phyloP scores from a whole-genome alignment of 2,329 filamentous ascomycete species.

The Aspergillus ustus region DNA sequence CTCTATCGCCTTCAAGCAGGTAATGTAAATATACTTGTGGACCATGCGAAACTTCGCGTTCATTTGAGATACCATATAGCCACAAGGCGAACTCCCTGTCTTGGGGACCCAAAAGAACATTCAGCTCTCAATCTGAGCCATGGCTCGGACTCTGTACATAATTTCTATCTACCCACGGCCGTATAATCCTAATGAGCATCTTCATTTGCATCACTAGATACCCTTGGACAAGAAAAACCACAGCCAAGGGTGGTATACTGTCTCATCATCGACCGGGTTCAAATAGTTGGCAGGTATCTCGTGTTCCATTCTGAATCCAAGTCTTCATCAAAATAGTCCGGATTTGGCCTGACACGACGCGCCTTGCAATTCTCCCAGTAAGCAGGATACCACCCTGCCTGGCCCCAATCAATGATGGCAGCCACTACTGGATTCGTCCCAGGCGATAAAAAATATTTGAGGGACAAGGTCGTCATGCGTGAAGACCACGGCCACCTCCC shows the following conservation, averaged over 20 bases:
- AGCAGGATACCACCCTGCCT: slow-evolving; percentile 37
- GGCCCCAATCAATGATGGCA: slow-evolving; percentile 35
- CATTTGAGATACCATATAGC: no score
- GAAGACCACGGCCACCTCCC: slow-evolving; percentile 28
- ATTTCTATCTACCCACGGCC: no score
- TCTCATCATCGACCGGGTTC: slow-evolving; percentile 40
- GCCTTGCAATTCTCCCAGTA: slow-evolving; percentile 41
- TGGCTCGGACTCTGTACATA: no score
- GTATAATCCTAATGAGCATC: no score
- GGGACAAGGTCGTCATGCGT: slow-evolving; percentile 29
- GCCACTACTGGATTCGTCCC: slow-evolving; percentile 26
- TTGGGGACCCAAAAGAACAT: no score
- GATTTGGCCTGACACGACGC: slow-evolving; percentile 27
- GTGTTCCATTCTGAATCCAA: slow-evolving; percentile 38
- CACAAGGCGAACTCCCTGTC: no score
- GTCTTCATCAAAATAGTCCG: slow-evolving; percentile 18
- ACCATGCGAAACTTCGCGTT: no score
- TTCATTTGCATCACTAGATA: no score
- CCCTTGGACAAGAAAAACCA: slow-evolving; percentile 31
- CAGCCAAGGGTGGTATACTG: slow-evolving; percentile 38
- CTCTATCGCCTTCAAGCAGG: no score
- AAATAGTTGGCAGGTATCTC: slow-evolving; percentile 36
- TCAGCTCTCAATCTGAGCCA: no score
- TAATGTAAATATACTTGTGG: no score
- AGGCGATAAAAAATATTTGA: slow-evolving; percentile 30